These are phyloP conservation scores for Arthrobotrys sinensis DNA, from an alignment of 2,329 filamentous ascomycete species.

Conservation along the genomic window DNA sequence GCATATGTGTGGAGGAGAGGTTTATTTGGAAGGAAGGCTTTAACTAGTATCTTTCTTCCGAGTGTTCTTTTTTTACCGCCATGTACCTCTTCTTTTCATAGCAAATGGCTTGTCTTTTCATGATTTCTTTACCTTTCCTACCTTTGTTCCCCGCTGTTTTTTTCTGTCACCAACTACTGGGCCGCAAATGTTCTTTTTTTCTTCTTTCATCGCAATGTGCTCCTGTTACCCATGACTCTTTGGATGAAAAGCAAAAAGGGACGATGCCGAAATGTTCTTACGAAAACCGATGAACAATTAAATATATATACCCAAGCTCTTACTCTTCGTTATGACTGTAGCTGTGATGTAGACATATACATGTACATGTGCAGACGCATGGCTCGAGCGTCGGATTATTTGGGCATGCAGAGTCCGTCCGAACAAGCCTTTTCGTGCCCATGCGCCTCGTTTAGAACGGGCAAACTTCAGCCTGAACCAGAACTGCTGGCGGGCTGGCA, in stretches of 20 bases:
- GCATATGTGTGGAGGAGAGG: conserved; percentile 9
- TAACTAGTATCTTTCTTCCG: conserved; percentile 58
- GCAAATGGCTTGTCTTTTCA: conserved; percentile 29
- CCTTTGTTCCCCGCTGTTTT: conserved; percentile 13
- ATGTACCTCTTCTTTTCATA: neutral
- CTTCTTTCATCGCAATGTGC: conserved; percentile 9
- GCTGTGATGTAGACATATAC: neutral
- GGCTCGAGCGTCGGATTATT: conserved; percentile 6
- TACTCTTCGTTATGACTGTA: neutral
- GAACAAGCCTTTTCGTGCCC: conserved; percentile 20
- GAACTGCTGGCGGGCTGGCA: neutral
- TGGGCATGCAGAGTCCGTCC: conserved; percentile 17
- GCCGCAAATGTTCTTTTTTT: conserved; percentile 1
- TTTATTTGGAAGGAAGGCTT: conserved; percentile 57
- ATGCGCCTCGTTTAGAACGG: conserved; percentile 31
- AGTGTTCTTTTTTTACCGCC: conserved; percentile 43
- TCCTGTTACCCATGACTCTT: conserved; percentile 8
- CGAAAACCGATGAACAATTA: conserved; percentile 43
- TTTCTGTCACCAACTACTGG: conserved; percentile 9
- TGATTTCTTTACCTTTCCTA: conserved; percentile 11
- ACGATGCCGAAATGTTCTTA: conserved; percentile 45
- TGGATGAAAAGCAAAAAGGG: conserved; percentile 7
- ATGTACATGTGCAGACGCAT: neutral
- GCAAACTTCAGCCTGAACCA: conserved; percentile 24
- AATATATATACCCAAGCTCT: conserved; percentile 1